These are phyloP conservation scores for Brassica incana DNA, from an alignment of 345 rosid species.

Conservation along the genomic window DNA sequence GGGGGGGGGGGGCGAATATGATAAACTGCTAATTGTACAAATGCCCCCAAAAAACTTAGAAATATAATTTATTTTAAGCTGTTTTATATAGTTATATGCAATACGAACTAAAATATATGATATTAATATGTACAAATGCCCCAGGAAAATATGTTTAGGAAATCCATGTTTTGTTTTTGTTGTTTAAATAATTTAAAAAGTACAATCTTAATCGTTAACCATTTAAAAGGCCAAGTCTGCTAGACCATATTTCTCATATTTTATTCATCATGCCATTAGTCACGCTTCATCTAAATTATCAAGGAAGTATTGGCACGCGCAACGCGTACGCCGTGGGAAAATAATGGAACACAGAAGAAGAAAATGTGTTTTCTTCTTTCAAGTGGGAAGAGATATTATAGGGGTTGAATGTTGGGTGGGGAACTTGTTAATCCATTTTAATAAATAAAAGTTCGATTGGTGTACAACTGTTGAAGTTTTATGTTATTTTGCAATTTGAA, in stretches of 20 bases:
- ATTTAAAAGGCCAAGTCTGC: not conserved
- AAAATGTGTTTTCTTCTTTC: not conserved
- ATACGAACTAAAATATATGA: too few species aligned
- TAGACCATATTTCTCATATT: not conserved
- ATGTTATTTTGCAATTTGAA: too few species aligned
- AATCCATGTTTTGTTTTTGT: not conserved
- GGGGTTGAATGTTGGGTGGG: not conserved
- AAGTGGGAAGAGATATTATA: not conserved
- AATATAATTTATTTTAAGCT: too few species aligned
- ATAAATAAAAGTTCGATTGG: too few species aligned
- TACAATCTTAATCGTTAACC: not conserved
- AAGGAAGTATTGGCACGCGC: constrained; percentile 38
- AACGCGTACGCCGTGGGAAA: constrained; percentile 28
- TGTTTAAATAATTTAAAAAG: not conserved
- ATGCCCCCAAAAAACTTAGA: too few species aligned
- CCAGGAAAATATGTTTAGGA: not conserved
- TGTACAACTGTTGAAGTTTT: too few species aligned
- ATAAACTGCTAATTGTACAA: too few species aligned
- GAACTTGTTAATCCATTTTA: not conserved
- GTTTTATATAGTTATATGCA: not conserved
- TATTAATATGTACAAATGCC: too few species aligned
- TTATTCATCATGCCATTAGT: constrained; percentile 1
- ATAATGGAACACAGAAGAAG: constrained; percentile 5
- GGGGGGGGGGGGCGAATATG: too few species aligned
- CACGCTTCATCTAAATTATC: constrained; percentile 12